Conservation (phyloP, 2,329 filamentous ascomycete genomes). For the Moelleriella libera region DNA sequence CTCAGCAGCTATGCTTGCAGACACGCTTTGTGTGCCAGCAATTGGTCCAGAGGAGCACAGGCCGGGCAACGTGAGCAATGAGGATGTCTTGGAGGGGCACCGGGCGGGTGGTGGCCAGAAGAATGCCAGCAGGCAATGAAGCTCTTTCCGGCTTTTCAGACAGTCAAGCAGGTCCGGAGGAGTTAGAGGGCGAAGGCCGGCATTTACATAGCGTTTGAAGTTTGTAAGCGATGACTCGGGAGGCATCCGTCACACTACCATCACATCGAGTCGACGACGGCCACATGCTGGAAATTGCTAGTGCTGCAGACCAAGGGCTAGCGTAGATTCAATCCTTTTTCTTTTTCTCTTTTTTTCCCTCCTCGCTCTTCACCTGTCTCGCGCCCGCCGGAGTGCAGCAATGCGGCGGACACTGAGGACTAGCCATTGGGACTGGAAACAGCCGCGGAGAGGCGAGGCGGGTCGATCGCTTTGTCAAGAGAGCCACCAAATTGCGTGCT, state of each 20-base stretch:
- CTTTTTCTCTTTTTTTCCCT: no score
- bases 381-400: neutral
- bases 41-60: no score
- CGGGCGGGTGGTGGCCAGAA: no score
- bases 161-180: no score
- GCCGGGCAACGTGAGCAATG: no score
- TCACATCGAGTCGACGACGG: neutral
- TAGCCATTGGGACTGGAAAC: neutral
- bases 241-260: neutral
- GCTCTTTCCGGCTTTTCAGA: no score
- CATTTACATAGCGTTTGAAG: neutral
- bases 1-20: neutral
- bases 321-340: neutral
- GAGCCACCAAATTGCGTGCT: slow-evolving; percentile 14
- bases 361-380: no score
- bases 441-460: neutral
- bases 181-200: neutral
- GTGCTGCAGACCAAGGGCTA: neutral
- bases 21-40: neutral
- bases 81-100: no score
- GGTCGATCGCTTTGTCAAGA: slow-evolving; percentile 8
- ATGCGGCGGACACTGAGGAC: neutral
- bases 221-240: neutral
- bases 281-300: neutral
- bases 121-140: no score